Evolutionary conservation across 2,329 filamentous ascomycete species (phyloP).

Genomic region (Colletotrichum echinochloae): DNA sequence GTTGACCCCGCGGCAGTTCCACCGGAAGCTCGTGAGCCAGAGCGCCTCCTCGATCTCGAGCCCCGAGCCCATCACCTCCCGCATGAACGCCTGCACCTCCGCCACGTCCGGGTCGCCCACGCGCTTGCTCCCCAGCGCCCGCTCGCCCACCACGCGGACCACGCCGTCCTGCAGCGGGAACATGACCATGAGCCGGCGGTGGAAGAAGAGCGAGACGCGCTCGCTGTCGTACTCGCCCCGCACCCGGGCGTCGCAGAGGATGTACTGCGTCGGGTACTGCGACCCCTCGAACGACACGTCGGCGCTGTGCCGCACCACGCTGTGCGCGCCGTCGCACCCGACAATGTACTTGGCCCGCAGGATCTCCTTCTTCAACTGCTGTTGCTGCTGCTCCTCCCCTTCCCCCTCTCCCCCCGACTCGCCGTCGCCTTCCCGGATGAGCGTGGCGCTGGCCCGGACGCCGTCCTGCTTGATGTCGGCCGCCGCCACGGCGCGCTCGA

Average conservation of each 20-base stretch:
- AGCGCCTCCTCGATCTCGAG: constrained; percentile 47
- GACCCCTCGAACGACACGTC: constrained; percentile 55
- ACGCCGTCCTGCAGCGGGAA: constrained; percentile 48
- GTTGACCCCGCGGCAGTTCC: constrained; percentile 57
- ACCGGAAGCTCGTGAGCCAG: constrained; percentile 59
- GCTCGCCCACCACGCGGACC: constrained; percentile 46
- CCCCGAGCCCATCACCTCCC: constrained; percentile 46
- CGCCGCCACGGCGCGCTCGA: constrained; percentile 49
- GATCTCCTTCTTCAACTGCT: constrained; percentile 40
- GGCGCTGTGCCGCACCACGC: constrained; percentile 54
- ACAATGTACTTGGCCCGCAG: constrained; percentile 56
- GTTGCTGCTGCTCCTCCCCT: too few relatives aligned
- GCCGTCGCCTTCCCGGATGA: constrained; percentile 40
- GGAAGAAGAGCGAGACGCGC: constrained; percentile 46
- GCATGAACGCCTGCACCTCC: constrained; percentile 45
- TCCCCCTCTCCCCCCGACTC: background rate
- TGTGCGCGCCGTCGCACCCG: constrained; percentile 62
- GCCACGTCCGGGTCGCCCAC: constrained; percentile 14
- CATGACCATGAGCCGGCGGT: constrained; percentile 51
- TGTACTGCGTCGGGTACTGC: constrained; percentile 57
- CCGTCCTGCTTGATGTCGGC: constrained; percentile 47
- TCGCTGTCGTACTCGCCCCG: constrained; percentile 33
- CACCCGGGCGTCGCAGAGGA: constrained; percentile 56
- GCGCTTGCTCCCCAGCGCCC: constrained; percentile 24
- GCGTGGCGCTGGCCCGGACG: constrained; percentile 45